Evolutionary conservation across 2,329 filamentous ascomycete species (phyloP), one percentile per base, ranked within the genome.

Genomic region (Fusarium sulawesiense): DNA sequence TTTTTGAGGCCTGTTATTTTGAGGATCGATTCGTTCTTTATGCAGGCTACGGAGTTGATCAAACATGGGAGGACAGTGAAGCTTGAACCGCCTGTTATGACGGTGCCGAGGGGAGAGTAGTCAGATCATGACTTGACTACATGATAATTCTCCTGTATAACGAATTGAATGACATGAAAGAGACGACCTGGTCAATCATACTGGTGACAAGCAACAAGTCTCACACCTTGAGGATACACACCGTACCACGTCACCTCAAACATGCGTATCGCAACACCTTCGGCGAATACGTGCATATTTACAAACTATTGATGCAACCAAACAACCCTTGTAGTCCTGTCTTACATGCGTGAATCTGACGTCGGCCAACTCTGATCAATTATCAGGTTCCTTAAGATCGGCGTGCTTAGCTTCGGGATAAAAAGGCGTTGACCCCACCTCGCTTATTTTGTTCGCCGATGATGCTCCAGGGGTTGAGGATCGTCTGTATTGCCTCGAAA

Each of bases 1-100:
- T 61, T 82, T 10, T 65, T 82, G 8, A 75, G 80, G 2, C 80
- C 81, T 7, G 79, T 78, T 3, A 77, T 77, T 23, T 59, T 82
- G 8, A 75, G 81, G 7, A 77, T 81, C 34, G 79, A 82, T 46
- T 81, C 80, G 0, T 82, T 82, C 55, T 82, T 82, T 23, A 75
- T 76, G 7, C 81, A 82, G 49, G 80, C 80, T 14, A 69, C 70
- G 2, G 72, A 73, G 56, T 30, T 74, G 23, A 73, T 74, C 40
- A 74, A 74, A 53, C 64, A 71, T 25, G 72, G 72, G 8, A 63
- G 60, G 14, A 74, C 53, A 5, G 64, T 63, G 29, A 48, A 62
- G 16, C 61, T 69, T 7, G 61, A 71, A 25, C 65, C 68, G 10
- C 68, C 68, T 3, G 46, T 64, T 6, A 56, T 59, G 48, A 66